Conservation (phyloP, 495 filamentous ascomycete species). For the Neurospora sp. region DNA sequence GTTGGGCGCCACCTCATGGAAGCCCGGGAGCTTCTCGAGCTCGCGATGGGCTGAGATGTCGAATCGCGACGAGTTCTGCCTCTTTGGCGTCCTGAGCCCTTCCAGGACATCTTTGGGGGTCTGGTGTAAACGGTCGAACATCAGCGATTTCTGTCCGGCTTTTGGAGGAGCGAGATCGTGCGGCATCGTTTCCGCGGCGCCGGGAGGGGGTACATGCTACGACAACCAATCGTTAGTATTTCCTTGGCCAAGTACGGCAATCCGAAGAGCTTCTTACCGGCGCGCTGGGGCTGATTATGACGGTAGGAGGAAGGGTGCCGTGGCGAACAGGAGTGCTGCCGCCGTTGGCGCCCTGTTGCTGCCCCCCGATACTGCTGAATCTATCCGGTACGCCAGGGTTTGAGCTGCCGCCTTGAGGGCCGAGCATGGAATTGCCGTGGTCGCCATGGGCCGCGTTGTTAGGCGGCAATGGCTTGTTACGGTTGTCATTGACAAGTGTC, state of each 20-base stretch:
- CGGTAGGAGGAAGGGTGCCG: conserved; percentile 70
- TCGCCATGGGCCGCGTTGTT: conserved; percentile 51
- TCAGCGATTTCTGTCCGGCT: conserved; percentile 70
- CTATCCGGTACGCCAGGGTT: conserved; percentile 31
- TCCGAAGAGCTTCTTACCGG: conserved; percentile 53
- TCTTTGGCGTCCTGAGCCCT: conserved; percentile 86
- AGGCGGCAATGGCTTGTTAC: conserved; percentile 68
- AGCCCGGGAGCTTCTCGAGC: conserved; percentile 94
- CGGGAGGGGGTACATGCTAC: conserved; percentile 87
- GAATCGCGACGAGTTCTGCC: conserved; percentile 95
- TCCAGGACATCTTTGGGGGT: conserved; percentile 94
- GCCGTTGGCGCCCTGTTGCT: conserved; percentile 41
- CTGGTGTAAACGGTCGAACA: conserved; percentile 85
- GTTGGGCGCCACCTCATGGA: conserved; percentile 94
- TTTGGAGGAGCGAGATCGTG: conserved; percentile 93
- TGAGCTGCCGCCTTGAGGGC: conserved; percentile 24
- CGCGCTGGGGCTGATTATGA: conserved; percentile 90
- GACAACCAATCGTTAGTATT: conserved; percentile 11
- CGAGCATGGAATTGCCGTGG: conserved; percentile 29
- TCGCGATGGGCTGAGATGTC: conserved; percentile 95
- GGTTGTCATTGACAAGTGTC: conserved; percentile 62
- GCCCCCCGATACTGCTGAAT: conserved; percentile 28
- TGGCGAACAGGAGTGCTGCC: conserved; percentile 60
- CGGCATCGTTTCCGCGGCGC: conserved; percentile 94
- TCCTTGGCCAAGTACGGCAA: conserved; percentile 1